Base-by-base conservation (phyloP, 2,329 filamentous ascomycete genomes). In the Decorospora gaudefroyi region DNA sequence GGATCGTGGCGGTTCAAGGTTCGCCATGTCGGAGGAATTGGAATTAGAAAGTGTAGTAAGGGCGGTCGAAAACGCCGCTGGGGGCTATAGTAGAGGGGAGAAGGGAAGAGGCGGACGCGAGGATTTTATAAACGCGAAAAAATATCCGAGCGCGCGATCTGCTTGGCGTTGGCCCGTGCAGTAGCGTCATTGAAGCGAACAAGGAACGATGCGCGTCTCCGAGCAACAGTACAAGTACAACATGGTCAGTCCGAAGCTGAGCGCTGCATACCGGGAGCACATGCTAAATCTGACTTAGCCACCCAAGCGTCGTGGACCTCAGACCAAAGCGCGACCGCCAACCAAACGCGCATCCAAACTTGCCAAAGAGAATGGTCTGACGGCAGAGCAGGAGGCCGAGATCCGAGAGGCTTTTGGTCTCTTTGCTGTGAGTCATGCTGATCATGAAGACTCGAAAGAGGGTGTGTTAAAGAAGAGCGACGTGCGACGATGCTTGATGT, bases 321-420 rank as follows among this genome's bases (percentile, higher is more conserved):
- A 59, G n/a, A 43, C 27, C 7, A 63, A 57, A 31, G 49, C 54
- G 25, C 46, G 55, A 15, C 42, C 48, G 27, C 49, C 54, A 15
- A 36, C 53, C 1, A 64, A 65, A 43, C 86, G 87, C 51, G 84
- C 83, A 63, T 95, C 91, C 46, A 95, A 90, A 70, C 88, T 96
- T 60, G 92, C 92, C 19, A 92, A 91, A 73, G 90, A 96, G 66
- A 85, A 96, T 78, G 86, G 90, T 69, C 83, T 97, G 64, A 86
- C 83, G 10, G 86, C 85, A 27, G 83, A 86, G 53, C 87, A 96
- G 72, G 92, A 97, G 73, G 80, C 81, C 57, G 90, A 96, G 73
- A 96, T 99, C 65, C 85, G 83, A 62, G 91, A 96, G 71, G 91
- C 91, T 10, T 97, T 93, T 70, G 78, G 81, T 15, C 79, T 97